Conservation (phyloP, 768 basidiomycete species). For the Lentinula lateritia region DNA sequence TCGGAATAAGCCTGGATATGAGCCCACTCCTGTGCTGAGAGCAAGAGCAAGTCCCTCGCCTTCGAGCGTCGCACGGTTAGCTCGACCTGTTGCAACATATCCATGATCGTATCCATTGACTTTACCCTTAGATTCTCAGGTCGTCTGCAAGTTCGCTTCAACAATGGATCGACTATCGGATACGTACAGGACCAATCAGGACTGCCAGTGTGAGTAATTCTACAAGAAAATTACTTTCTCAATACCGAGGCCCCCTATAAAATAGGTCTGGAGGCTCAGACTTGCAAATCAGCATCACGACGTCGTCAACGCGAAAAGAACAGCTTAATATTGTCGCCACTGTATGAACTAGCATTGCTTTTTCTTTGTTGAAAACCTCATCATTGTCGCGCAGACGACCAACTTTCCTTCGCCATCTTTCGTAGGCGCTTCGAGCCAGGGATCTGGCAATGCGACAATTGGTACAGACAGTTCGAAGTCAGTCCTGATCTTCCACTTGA, state of each 20-base stretch:
- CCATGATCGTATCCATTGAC: background rate
- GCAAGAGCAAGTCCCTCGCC: background rate
- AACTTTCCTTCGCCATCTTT: conserved; percentile 30
- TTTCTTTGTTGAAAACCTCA: background rate
- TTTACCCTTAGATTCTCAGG: conserved; percentile 20
- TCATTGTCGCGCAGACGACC: conserved; percentile 26
- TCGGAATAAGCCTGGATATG: conserved; percentile 22
- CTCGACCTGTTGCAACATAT: background rate
- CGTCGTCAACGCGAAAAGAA: conserved; percentile 14
- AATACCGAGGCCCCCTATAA: conserved; percentile 20
- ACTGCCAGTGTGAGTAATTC: background rate
- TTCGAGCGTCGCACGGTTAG: background rate
- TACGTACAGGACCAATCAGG: conserved; percentile 26
- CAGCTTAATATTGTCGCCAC: conserved; percentile 30
- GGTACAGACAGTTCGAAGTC: background rate
- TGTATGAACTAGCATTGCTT: conserved; percentile 19
- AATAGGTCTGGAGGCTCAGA: conserved; percentile 24
- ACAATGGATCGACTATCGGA: conserved; percentile 24
- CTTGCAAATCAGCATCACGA: conserved; percentile 26
- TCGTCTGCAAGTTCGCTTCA: conserved; percentile 29
- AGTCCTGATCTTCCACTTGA: background rate
- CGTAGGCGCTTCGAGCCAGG: conserved; percentile 29
- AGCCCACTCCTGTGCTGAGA: conserved; percentile 19
- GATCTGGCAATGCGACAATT: background rate
- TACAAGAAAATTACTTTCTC: background rate